These are phyloP conservation scores for Aspergillus nomiae DNA, from an alignment of 2,329 filamentous ascomycete species.

Conservation along the genomic window DNA sequence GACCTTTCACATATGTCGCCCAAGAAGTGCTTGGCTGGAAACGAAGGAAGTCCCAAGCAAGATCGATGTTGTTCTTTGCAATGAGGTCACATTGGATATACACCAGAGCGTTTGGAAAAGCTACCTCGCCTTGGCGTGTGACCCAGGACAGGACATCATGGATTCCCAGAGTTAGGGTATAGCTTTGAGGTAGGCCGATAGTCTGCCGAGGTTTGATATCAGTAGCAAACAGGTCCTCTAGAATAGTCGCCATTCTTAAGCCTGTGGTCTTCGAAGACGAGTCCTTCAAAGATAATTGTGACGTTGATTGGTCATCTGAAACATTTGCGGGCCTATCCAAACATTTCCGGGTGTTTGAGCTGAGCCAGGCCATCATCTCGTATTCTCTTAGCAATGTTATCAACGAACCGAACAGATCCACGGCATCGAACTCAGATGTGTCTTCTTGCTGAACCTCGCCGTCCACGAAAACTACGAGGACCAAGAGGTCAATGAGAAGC, in stretches of 20 bases:
- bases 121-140: conserved; percentile 56
- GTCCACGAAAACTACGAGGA: conserved; percentile 84
- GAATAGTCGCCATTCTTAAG: conserved; percentile 38
- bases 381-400: conserved; percentile 71
- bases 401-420: conserved; percentile 62
- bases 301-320: conserved; percentile 25
- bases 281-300: conserved; percentile 30
- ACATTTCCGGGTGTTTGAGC: conserved; percentile 44
- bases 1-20: conserved; percentile 78
- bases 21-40: conserved; percentile 61
- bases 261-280: conserved; percentile 22
- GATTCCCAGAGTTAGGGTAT: conserved; percentile 45
- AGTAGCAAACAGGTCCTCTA: conserved; percentile 48
- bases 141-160: conserved; percentile 49
- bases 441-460: conserved; percentile 76
- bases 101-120: conserved; percentile 63
- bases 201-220: conserved; percentile 46
- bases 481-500: conserved; percentile 77
- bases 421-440: conserved; percentile 66
- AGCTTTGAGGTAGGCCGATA: conserved; percentile 43
- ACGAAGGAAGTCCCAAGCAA: conserved; percentile 67
- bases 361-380: conserved; percentile 69
- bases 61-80: conserved; percentile 66
- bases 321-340: conserved; percentile 26
- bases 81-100: conserved; percentile 70